Evolutionary conservation across 176 grass and related monocot genomes (phyloP), one percentile per base, ranked within the genome.

Genomic region (Oryza punctata): DNA sequence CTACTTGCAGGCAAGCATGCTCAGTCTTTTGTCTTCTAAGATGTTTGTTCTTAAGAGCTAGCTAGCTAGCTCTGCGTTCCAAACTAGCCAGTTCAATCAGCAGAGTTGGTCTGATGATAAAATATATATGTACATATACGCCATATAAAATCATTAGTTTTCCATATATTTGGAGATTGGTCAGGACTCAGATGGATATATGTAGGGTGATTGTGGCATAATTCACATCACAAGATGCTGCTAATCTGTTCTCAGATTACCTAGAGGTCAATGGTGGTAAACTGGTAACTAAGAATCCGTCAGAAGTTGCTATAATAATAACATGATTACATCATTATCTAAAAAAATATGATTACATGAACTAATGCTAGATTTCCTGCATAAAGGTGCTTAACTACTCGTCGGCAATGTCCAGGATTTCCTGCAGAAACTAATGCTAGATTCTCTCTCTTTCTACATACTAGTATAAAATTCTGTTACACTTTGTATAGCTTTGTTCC

Each of bases 271-370:
- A 75, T 35, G 40, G 8, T 38, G 37, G 37, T 38, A 38, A 38
- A 38, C 40, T n/a, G 47, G 26, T 69, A 71, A 77, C 30, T 25
- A 15, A 77, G 21, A 28, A 77, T 70, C 43, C 65, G 37, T 29
- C 4, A 78, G 18, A 78, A 25, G 35, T 29, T 65, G 52, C 24
- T 59, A 78, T 73, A 64, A 72, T 66, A 67, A 44, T 35, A 23
- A 78, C 80, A 78, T 73, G 59, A 73, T 72, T 72, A 63, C 44
- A 73, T 13, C 16, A 78, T 38, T 38, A 38, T 38, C 37, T 38
- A 38, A 38, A 38, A 7, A 37, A 38, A 38, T 1, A 38, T 38
- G 37, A 38, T 38, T 38, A 38, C 37, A 38, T 38, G 37, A 57
- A 24, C 66, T 65, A n/a, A n/a, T n/a, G n/a, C 23, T 40, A n/a